These are phyloP conservation scores for Cucurbita maxima DNA, from an alignment of 306 rosid species.

Conservation along the genomic window DNA sequence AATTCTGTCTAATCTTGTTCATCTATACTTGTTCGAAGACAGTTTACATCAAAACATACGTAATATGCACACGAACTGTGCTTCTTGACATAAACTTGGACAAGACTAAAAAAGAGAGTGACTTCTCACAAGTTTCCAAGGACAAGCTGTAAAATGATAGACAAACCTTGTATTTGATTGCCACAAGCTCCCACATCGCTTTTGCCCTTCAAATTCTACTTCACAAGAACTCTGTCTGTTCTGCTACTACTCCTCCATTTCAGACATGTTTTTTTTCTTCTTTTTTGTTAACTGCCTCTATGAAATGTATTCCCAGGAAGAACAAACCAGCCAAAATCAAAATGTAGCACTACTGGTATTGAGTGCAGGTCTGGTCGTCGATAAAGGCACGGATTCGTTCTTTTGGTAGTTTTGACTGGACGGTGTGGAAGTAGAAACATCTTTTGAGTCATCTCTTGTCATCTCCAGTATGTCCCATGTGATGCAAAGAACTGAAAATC, in stretches of 20 bases:
- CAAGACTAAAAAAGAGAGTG: background rate
- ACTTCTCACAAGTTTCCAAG: background rate
- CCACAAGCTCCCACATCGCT: background rate
- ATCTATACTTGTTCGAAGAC: background rate
- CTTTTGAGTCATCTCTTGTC: background rate
- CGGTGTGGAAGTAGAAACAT: background rate
- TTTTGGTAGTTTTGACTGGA: background rate
- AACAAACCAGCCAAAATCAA: background rate
- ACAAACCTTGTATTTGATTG: background rate
- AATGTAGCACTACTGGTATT: background rate
- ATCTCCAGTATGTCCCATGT: slow-evolving; percentile 35
- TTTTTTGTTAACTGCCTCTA: background rate
- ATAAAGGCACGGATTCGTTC: background rate
- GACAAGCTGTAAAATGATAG: background rate
- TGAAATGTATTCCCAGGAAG: background rate
- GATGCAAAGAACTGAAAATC: slow-evolving; percentile 68
- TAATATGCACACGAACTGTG: background rate
- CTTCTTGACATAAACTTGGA: background rate
- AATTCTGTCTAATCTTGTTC: background rate
- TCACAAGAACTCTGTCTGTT: background rate
- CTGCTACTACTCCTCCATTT: background rate
- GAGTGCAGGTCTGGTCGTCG: background rate
- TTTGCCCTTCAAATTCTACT: background rate
- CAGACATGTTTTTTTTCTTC: background rate
- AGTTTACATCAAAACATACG: background rate